Evolutionary conservation across 805 yeast species (phyloP).

Genomic region (Torulaspora maleeae): DNA sequence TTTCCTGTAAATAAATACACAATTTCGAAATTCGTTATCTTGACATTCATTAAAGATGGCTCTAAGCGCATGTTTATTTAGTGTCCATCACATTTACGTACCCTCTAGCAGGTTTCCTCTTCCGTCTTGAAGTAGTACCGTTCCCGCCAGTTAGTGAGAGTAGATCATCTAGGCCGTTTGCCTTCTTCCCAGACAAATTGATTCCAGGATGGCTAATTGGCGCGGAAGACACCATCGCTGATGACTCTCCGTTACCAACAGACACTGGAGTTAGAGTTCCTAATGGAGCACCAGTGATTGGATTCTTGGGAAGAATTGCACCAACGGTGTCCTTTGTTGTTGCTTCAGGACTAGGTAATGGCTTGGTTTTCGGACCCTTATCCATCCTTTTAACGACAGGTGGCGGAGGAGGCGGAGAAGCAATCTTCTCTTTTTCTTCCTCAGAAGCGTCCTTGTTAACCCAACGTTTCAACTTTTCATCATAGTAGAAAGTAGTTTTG

Average conservation of each 20-base stretch:
- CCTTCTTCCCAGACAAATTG: slow-evolving; percentile 32
- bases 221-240: slow-evolving; percentile 16
- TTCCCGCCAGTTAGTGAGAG: slow-evolving; percentile 36
- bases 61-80: slow-evolving; percentile 9
- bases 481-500: slow-evolving; percentile 61
- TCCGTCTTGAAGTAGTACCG: slow-evolving; percentile 33
- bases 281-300: slow-evolving; percentile 35
- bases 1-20: background rate
- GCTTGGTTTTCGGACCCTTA: slow-evolving; percentile 33
- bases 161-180: slow-evolving; percentile 46
- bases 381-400: slow-evolving; percentile 40
- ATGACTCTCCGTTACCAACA: slow-evolving; percentile 9
- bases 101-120: slow-evolving; percentile 49
- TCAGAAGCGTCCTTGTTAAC: slow-evolving; percentile 62
- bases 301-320: slow-evolving; percentile 35
- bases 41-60: background rate
- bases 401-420: slow-evolving; percentile 66
- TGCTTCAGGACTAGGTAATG: slow-evolving; percentile 37
- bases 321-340: slow-evolving; percentile 21
- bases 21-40: background rate
- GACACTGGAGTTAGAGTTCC: slow-evolving; percentile 4
- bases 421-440: slow-evolving; percentile 54
- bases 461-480: slow-evolving; percentile 84
- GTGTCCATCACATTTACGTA: slow-evolving; percentile 62
- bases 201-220: slow-evolving; percentile 12